A percentile compares a stretch with the other conserved stretches of the same genome.
phyloP scores from a whole-genome alignment of 2,329 filamentous ascomycete genomes.

The Cladosporium sphaerospermum region DNA sequence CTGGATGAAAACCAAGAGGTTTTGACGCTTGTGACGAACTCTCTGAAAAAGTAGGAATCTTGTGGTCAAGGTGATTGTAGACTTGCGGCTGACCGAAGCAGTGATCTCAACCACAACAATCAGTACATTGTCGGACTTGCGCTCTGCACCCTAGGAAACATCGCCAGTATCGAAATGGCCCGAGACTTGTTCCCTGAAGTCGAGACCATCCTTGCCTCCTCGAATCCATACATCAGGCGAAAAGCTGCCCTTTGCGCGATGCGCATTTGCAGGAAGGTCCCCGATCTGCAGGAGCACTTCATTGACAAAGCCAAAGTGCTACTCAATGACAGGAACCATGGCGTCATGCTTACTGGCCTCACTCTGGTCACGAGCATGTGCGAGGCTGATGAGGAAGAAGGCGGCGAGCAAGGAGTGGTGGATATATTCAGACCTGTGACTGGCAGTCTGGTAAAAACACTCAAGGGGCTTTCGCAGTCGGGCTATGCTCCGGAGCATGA shows the following conservation, averaged over 20 bases:
- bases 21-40: constrained; percentile 93
- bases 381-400: constrained; percentile 88
- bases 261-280: constrained; percentile 97
- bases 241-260: constrained; percentile 99
- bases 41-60: constrained; percentile 72
- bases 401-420: constrained; percentile 79
- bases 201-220: constrained; percentile 81
- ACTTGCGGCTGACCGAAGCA: constrained; percentile 32
- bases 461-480: constrained; percentile 89
- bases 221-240: constrained; percentile 95
- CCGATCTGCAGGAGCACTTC: constrained; percentile 95
- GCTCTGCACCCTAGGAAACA: constrained; percentile 93
- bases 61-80: background rate
- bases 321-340: constrained; percentile 89
- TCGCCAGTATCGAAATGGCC: constrained; percentile 97
- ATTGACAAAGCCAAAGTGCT: constrained; percentile 86
- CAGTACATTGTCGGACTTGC: constrained; percentile 97
- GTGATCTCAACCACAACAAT: constrained; percentile 93
- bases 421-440: constrained; percentile 86
- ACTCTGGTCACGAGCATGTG: constrained; percentile 89
- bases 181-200: constrained; percentile 95
- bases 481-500: constrained; percentile 97
- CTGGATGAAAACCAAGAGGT: constrained; percentile 99
- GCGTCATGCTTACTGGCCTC: constrained; percentile 84
- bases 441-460: constrained; percentile 76